Conservation (phyloP, 2,329 filamentous ascomycete genomes). For the Graphilbum sp. region DNA sequence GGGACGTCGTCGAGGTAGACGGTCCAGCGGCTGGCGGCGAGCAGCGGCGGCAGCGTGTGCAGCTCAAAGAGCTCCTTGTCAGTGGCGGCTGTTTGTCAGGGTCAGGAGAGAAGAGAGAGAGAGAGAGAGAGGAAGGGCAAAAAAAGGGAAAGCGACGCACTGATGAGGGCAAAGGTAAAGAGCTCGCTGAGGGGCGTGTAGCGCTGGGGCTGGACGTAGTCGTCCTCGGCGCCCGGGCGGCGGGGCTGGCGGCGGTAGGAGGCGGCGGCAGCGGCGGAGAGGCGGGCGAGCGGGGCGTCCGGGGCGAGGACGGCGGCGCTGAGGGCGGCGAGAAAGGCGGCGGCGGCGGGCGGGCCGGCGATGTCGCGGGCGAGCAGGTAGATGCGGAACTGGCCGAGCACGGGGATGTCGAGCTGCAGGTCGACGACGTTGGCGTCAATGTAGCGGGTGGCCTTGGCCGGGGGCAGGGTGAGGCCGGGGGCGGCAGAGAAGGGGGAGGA, state of each 20-base stretch:
- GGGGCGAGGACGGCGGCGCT: slow-evolving; percentile 33
- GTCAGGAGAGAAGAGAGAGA: slow-evolving; percentile 11
- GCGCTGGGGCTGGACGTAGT: slow-evolving; percentile 49
- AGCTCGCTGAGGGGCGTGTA: slow-evolving; percentile 53
- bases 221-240: slow-evolving; percentile 39
- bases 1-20: slow-evolving; percentile 53
- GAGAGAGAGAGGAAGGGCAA: neutral
- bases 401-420: slow-evolving; percentile 59
- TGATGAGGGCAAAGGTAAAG: slow-evolving; percentile 54
- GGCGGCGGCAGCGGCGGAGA: slow-evolving; percentile 38
- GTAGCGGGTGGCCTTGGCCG: slow-evolving; percentile 55
- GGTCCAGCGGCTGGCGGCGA: slow-evolving; percentile 52
- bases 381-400: slow-evolving; percentile 63
- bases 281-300: slow-evolving; percentile 37
- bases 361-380: slow-evolving; percentile 54
- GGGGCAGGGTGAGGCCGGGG: slow-evolving; percentile 40
- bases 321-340: slow-evolving; percentile 42
- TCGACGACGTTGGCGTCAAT: slow-evolving; percentile 65
- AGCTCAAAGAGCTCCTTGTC: slow-evolving; percentile 47
- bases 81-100: slow-evolving; percentile 30
- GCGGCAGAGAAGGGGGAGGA: slow-evolving; percentile 24
- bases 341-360: slow-evolving; percentile 22
- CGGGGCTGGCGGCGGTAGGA: slow-evolving; percentile 46
- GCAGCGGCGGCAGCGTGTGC: slow-evolving; percentile 39
- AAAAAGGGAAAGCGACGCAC: too few species aligned